These are phyloP conservation scores for Pythium myriotylum DNA, from an alignment of 352 stramenopile genomes.

Conservation along the genomic window DNA sequence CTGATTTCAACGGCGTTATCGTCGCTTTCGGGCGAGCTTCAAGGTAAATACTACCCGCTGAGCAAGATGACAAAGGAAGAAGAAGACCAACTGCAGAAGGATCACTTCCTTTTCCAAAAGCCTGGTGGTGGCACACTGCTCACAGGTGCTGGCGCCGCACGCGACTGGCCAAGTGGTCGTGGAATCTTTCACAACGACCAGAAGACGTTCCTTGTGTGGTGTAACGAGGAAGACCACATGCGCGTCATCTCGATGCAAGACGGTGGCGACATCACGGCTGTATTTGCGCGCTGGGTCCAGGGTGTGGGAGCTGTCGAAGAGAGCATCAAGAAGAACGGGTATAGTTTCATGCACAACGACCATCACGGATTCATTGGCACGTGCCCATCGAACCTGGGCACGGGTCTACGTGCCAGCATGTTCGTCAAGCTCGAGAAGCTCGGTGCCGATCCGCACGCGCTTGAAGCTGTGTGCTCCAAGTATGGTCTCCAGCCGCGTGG, in stretches of 20 bases:
- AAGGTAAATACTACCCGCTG: constrained; percentile 90
- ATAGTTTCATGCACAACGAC: constrained; percentile 89
- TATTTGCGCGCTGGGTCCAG: constrained; percentile 89
- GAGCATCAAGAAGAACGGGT: constrained; percentile 79
- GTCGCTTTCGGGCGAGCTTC: constrained; percentile 69
- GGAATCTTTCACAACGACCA: constrained; percentile 94
- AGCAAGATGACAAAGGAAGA: constrained; percentile 91
- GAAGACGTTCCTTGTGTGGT: constrained; percentile 91
- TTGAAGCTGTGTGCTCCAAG: constrained; percentile 76
- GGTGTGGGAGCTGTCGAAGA: constrained; percentile 79
- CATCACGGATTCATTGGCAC: constrained; percentile 88
- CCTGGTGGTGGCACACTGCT: constrained; percentile 86
- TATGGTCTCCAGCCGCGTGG: constrained; percentile 81
- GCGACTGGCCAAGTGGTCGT: constrained; percentile 92
- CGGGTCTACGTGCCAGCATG: constrained; percentile 80
- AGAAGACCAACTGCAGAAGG: constrained; percentile 90
- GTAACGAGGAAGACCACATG: constrained; percentile 92
- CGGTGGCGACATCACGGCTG: constrained; percentile 88
- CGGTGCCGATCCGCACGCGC: constrained; percentile 64
- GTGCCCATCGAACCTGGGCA: constrained; percentile 88
- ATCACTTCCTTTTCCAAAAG: constrained; percentile 94
- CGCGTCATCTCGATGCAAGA: constrained; percentile 90
- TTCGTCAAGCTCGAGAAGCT: constrained; percentile 87
- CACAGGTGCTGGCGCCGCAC: constrained; percentile 82
- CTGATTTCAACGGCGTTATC: constrained; percentile 80